These are phyloP conservation scores for Verbascum thapsus DNA, from an alignment of 257 asterid genomes.

Conservation along the genomic window DNA sequence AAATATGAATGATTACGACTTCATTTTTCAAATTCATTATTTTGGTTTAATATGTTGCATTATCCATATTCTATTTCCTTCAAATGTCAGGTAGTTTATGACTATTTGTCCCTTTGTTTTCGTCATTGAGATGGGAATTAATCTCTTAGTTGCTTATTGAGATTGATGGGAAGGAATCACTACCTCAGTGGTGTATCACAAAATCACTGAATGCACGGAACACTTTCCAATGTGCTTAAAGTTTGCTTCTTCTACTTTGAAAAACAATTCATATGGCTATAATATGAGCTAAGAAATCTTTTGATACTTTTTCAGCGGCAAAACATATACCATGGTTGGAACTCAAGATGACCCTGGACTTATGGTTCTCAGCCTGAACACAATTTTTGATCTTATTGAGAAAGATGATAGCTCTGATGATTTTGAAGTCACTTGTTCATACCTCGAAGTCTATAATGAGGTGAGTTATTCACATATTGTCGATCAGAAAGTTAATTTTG, in stretches of 20 bases:
- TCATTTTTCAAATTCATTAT: neutral
- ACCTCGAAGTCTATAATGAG: conserved; percentile 98
- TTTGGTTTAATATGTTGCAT: neutral
- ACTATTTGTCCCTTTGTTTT: neutral
- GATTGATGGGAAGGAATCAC: conserved; percentile 4
- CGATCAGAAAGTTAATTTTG: conserved; percentile 13
- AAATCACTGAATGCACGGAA: conserved; percentile 1
- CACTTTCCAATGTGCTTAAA: conserved; percentile 13
- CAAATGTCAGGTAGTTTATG: neutral
- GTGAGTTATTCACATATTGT: conserved; percentile 41
- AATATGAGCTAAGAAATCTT: conserved; percentile 17
- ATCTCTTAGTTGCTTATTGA: conserved; percentile 9
- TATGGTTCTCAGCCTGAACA: conserved; percentile 92
- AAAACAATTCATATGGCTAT: neutral
- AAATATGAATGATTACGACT: conserved; percentile 14
- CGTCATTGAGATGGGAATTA: neutral
- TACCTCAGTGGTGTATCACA: neutral
- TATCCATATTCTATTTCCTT: conserved; percentile 15
- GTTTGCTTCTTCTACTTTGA: conserved; percentile 5
- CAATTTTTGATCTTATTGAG: conserved; percentile 77
- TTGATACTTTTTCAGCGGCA: conserved; percentile 60
- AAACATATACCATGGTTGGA: conserved; percentile 97
- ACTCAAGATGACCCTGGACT: conserved; percentile 90
- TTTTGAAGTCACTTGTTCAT: conserved; percentile 85
- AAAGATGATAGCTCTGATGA: conserved; percentile 65